phyloP scores from a whole-genome alignment of 2,329 filamentous ascomycete genomes.

The Ophiocordyceps polyrhachis-furcata region DNA sequence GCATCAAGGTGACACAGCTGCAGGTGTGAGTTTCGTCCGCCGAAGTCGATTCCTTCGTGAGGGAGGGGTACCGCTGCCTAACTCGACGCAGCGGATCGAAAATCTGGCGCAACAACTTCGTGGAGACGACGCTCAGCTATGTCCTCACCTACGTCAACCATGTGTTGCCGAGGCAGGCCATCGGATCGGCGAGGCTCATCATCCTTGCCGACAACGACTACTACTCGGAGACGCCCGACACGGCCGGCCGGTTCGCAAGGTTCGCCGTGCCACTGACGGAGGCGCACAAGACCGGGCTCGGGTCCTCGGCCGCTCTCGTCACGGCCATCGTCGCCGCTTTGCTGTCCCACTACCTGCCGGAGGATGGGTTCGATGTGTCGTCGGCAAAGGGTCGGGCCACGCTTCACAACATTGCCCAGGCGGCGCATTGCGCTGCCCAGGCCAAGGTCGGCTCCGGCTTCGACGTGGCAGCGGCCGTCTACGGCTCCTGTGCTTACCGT shows the following conservation, averaged over 20 bases:
- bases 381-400: constrained; percentile 34
- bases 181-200: constrained; percentile 55
- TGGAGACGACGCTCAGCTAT: constrained; percentile 81
- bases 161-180: constrained; percentile 23
- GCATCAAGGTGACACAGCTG: constrained; percentile 63
- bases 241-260: constrained; percentile 44
- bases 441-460: constrained; percentile 94
- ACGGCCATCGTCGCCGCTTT: constrained; percentile 68
- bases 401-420: constrained; percentile 86
- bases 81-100: constrained; percentile 20
- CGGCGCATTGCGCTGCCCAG: constrained; percentile 85
- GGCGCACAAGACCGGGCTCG: constrained; percentile 90
- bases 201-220: constrained; percentile 94
- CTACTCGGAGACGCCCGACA: constrained; percentile 47
- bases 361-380: constrained; percentile 34
- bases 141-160: constrained; percentile 61
- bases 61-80: neutral
- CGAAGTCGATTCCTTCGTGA: neutral
- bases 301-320: constrained; percentile 85
- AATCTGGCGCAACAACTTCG: constrained; percentile 54
- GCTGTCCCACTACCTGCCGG: constrained; percentile 54
- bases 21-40: constrained; percentile 52
- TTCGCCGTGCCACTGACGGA: constrained; percentile 58
- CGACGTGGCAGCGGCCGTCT: constrained; percentile 84
- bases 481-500: constrained; percentile 75